Base-by-base conservation (phyloP, 805 yeast genomes). In the Metschnikowia vanudenii region DNA sequence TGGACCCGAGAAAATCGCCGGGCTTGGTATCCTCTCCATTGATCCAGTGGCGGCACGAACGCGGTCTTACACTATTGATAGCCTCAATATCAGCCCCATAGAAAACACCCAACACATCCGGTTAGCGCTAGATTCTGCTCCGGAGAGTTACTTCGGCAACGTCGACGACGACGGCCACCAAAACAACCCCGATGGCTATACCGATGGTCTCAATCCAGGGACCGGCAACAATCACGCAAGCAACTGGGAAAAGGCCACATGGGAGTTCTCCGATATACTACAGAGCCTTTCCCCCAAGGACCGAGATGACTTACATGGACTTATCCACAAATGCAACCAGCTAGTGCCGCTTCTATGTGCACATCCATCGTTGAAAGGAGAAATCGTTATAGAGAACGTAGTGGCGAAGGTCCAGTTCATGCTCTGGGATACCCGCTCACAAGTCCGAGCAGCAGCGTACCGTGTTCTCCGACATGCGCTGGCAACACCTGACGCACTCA, bases 381-480 rank as follows among this genome's bases (percentile, higher is more conserved):
- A 88, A 41, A 68, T 91, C 26, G 82, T 76, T 2, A 60, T 85
- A 14, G 71, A 79, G 17, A 78, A 81, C 1, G 76, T 84, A 43
- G 69, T 85, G 20, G 72, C 71, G 41, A 67, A 81, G 28, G 72
- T 91, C 10, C 86, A 82, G 55, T 74, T 75, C 17, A 69, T 89
- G 60, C 63, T 91, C 17, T 68, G 79, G 22, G 81, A 79, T 55
- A 71, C 71, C 6, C 74, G 78, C 39, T 73, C 82, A 24, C 82
- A 80, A 47, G 84, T 88, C 1, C 74, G 84, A 7, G 85, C 91
- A 0, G 76, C 89, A 2, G 96, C 91, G 0, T 89, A 82, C 62
- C 71, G 96, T 41, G 74, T 89, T 1, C 75, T 89, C 18, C 69
- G 97, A 14, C 77, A 85, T 52, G 69, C 87, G 14, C 69, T 85